Evolutionary conservation across 2,329 filamentous ascomycete genomes (phyloP).

Genomic region (Calonectria crousiana): DNA sequence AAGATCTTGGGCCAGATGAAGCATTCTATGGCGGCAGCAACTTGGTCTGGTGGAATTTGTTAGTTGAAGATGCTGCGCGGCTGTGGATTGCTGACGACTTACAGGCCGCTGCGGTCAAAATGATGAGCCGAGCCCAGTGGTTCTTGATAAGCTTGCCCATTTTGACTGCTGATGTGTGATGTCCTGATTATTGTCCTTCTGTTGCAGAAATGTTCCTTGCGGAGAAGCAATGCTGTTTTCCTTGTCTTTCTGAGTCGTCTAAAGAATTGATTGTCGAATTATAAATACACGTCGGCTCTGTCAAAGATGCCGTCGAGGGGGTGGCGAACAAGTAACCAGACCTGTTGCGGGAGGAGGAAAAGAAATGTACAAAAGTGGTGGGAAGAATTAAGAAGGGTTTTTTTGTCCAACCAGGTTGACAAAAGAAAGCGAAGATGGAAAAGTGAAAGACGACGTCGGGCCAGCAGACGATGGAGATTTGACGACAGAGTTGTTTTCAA

Average conservation of each 20-base stretch:
- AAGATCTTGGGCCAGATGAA: slow-evolving; percentile 99
- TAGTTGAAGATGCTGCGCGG: slow-evolving; percentile 29
- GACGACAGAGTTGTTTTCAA: background rate
- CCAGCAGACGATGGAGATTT: slow-evolving; percentile 23
- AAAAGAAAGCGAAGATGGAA: slow-evolving; percentile 27
- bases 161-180: slow-evolving; percentile 41
- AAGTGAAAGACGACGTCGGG: slow-evolving; percentile 30
- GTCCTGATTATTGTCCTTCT: slow-evolving; percentile 29
- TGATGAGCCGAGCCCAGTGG: slow-evolving; percentile 96
- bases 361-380: slow-evolving; percentile 40
- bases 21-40: slow-evolving; percentile 83
- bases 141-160: slow-evolving; percentile 99
- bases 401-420: slow-evolving; percentile 44
- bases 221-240: background rate
- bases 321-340: slow-evolving; percentile 62
- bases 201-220: slow-evolving; percentile 22
- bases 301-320: slow-evolving; percentile 43
- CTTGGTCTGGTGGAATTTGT: slow-evolving; percentile 75
- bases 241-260: slow-evolving; percentile 7
- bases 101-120: slow-evolving; percentile 87
- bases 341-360: slow-evolving; percentile 51
- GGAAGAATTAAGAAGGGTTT: slow-evolving; percentile 56
- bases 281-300: slow-evolving; percentile 37
- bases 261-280: slow-evolving; percentile 10
- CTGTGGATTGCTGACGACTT: slow-evolving; percentile 48